phyloP scores from a whole-genome alignment of 1,284 basidiomycete species.

The Leccinum proximum region DNA sequence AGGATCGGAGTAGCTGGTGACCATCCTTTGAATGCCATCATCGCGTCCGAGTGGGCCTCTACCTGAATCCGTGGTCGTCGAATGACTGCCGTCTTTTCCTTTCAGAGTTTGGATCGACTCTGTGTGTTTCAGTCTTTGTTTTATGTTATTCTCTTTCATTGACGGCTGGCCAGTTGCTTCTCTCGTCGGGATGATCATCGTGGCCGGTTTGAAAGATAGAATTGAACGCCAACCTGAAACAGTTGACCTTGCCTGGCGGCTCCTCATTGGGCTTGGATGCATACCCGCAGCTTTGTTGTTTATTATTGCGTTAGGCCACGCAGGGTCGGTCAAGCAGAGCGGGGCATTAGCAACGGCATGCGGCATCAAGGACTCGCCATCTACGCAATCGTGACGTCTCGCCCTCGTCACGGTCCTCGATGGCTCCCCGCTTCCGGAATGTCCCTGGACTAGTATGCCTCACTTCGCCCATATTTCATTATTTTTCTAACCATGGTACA shows the following conservation, averaged over 20 bases:
- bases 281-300: constrained; percentile 45
- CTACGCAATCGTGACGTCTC: constrained; percentile 9
- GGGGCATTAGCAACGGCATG: constrained; percentile 48
- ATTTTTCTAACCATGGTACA: too few relatives aligned
- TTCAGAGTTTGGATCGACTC: constrained; percentile 50
- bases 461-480: too few relatives aligned
- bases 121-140: constrained; percentile 28
- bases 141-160: constrained; percentile 16
- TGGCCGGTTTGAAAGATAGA: constrained; percentile 48
- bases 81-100: constrained; percentile 47
- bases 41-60: constrained; percentile 57
- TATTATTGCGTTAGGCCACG: constrained; percentile 52
- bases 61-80: constrained; percentile 46
- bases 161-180: constrained; percentile 35
- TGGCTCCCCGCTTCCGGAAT: too few relatives aligned
- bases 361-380: constrained; percentile 34
- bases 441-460: too few relatives aligned
- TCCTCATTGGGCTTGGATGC: constrained; percentile 47
- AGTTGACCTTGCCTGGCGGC: constrained; percentile 40
- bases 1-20: constrained; percentile 57
- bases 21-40: constrained; percentile 45
- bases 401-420: too few relatives aligned
- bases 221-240: constrained; percentile 33
- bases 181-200: constrained; percentile 50
- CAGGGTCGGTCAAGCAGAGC: constrained; percentile 50